Evolutionary conservation across 108 stramenopile species (phyloP), one percentile per base, ranked within the genome.

Genomic region (Skeletonema grethae): DNA sequence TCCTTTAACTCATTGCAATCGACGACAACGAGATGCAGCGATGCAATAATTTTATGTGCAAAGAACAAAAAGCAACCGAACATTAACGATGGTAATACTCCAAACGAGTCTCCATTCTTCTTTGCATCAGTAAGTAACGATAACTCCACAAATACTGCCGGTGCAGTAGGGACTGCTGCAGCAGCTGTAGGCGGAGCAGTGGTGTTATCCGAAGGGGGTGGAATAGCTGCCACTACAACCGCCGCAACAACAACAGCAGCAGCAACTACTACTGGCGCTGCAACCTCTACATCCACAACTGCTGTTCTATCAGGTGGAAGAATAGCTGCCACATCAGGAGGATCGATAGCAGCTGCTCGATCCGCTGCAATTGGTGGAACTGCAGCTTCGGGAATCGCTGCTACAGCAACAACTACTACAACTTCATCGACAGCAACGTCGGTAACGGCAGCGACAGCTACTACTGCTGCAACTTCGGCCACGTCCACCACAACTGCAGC

Each of bases 301-400:
- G 56, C 68, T 8, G 32, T 30, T 11, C 13, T 57, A 32, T 57
- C 68, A 18, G 68, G 56, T 4, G 57, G 67, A 3, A 57, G 68
- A 2, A 36, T 36, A 38, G 57, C 56, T 0, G 68, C 68, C 3
- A 53, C 57, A 20, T 38, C 55, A n/a, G 68, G 68, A 34, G 68
- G 68, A 31, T 57, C 68, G 0, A 36, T 58, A 22, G 68, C 36
- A 1, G 68, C 34, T 12, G 55, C 68, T 22, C 22, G 56, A 0
- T 32, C 68, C 1, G 68, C 68, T 13, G 68, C 68, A 22, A 29
- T 57, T 12, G 55, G 56, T 7, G 68, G 68, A 69, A 35, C 68
- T 20, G 55, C 56, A 3, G 35, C 55, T 5, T 57, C 68, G 11
- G 56, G 55, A 0, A 69, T 69, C 39, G 68, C 68, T 7, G 68